Conservation (phyloP, 2,329 filamentous ascomycete species). For the Monosporascus sp. region DNA sequence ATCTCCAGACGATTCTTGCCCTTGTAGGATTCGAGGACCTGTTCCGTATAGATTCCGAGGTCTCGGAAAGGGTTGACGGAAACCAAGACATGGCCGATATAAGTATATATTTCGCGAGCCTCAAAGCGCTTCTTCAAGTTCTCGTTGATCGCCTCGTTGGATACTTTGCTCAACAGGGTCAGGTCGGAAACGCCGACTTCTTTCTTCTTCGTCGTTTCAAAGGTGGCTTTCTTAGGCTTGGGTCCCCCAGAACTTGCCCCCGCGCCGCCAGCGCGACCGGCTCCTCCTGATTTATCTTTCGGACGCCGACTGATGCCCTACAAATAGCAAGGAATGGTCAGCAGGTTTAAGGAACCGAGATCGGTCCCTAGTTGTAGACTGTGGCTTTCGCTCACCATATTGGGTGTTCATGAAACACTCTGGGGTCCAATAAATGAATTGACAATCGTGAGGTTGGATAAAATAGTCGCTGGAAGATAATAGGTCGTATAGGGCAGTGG, state of each 20-base stretch:
- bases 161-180: conserved; percentile 96
- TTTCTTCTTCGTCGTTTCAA: conserved; percentile 97
- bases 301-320: conserved; percentile 46
- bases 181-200: conserved; percentile 97
- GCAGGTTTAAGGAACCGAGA: no score
- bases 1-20: conserved; percentile 96
- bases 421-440: no score
- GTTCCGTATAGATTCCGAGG: conserved; percentile 94
- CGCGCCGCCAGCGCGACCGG: conserved; percentile 35
- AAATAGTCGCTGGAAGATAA: no score
- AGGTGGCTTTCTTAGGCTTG: conserved; percentile 91
- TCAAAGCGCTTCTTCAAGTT: conserved; percentile 98
- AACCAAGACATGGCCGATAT: conserved; percentile 98
- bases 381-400: no score
- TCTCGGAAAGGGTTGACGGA: conserved; percentile 98
- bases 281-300: conserved; percentile 41
- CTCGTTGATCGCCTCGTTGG: conserved; percentile 98
- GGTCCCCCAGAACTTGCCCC: conserved; percentile 34
- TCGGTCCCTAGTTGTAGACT: no score
- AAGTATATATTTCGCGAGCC: conserved; percentile 97
- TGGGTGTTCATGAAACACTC: no score
- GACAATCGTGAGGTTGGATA: no score
- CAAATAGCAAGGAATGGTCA: conserved; percentile 1
- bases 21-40: conserved; percentile 87
- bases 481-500: no score